Evolutionary conservation across 2,329 filamentous ascomycete species (phyloP).

Genomic region (Macrophomina tecta): DNA sequence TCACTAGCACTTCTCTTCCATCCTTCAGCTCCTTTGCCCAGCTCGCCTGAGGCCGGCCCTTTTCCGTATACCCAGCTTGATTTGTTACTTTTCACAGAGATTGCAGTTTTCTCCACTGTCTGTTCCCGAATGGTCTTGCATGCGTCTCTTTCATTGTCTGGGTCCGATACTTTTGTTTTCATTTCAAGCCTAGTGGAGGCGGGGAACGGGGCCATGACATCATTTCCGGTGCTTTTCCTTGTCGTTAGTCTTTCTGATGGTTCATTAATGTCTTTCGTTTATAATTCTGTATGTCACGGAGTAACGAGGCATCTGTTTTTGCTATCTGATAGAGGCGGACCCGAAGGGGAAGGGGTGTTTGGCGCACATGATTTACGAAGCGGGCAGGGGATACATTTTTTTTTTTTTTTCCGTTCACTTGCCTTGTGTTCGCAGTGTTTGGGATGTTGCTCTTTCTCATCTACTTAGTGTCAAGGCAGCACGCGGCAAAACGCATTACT

Average conservation of each 20-base stretch:
- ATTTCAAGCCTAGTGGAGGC: slow-evolving; percentile 1
- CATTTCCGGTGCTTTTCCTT: slow-evolving; percentile 15
- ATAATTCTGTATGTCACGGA: slow-evolving; percentile 18
- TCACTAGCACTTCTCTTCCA: slow-evolving; percentile 9
- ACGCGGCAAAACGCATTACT: slow-evolving; percentile 1
- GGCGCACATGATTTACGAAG: slow-evolving; percentile 16
- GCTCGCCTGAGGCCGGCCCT: slow-evolving; percentile 16
- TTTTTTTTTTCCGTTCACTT: neutral
- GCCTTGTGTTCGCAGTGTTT: slow-evolving; percentile 3
- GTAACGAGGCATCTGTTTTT: slow-evolving; percentile 14
- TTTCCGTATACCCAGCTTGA: slow-evolving; percentile 28
- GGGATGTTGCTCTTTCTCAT: neutral
- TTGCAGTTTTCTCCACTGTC: slow-evolving; percentile 16
- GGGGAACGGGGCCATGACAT: slow-evolving; percentile 14
- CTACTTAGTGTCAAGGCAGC: neutral
- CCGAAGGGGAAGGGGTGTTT: slow-evolving; percentile 12
- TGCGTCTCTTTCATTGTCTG: slow-evolving; percentile 7
- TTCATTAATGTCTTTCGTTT: slow-evolving; percentile 27
- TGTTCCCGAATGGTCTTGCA: slow-evolving; percentile 11
- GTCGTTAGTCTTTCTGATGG: slow-evolving; percentile 1
- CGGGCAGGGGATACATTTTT: neutral
- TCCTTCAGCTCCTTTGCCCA: slow-evolving; percentile 14
- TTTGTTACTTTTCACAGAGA: slow-evolving; percentile 23
- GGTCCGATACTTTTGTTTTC: slow-evolving; percentile 11
- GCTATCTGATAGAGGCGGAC: slow-evolving; percentile 3